These are phyloP conservation scores for Hypoxylon sp. DNA, from an alignment of 2,329 filamentous ascomycete genomes.

Conservation along the genomic window DNA sequence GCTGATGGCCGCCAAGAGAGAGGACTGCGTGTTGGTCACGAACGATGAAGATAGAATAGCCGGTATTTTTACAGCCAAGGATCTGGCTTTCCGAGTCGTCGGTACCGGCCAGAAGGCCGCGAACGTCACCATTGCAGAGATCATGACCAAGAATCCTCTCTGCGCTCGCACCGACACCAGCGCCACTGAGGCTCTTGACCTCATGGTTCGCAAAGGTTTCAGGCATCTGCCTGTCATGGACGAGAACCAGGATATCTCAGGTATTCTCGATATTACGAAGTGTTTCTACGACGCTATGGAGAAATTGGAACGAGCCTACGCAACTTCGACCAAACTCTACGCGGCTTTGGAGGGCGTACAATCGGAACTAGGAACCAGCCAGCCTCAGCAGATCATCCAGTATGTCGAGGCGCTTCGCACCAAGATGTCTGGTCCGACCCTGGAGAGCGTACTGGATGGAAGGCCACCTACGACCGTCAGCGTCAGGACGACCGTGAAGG, in stretches of 20 bases:
- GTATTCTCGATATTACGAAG: conserved; percentile 98
- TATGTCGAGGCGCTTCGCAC: conserved; percentile 95
- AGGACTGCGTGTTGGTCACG: conserved; percentile 97
- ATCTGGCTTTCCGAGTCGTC: conserved; percentile 96
- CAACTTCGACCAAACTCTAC: conserved; percentile 97
- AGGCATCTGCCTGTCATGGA: conserved; percentile 99
- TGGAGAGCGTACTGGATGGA: conserved; percentile 94
- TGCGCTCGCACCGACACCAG: conserved; percentile 98
- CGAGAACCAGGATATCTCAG: conserved; percentile 99
- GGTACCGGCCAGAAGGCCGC: conserved; percentile 90
- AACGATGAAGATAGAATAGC: conserved; percentile 98
- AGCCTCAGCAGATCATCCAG: conserved; percentile 98
- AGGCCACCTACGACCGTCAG: conserved; percentile 94
- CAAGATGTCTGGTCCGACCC: conserved; percentile 98
- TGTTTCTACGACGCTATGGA: conserved; percentile 99
- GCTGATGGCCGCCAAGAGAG: conserved; percentile 98
- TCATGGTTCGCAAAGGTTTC: conserved; percentile 99
- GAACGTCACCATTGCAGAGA: conserved; percentile 94
- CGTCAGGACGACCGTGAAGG: conserved; percentile 95
- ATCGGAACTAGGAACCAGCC: conserved; percentile 93
- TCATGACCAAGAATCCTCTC: conserved; percentile 99
- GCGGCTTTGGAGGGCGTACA: conserved; percentile 98
- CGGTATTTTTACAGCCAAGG: conserved; percentile 99
- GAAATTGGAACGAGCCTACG: conserved; percentile 97
- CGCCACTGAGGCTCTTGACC: conserved; percentile 94